These are phyloP conservation scores for Globisporangium irregulare DNA, from an alignment of 352 stramenopile genomes.

Conservation along the genomic window DNA sequence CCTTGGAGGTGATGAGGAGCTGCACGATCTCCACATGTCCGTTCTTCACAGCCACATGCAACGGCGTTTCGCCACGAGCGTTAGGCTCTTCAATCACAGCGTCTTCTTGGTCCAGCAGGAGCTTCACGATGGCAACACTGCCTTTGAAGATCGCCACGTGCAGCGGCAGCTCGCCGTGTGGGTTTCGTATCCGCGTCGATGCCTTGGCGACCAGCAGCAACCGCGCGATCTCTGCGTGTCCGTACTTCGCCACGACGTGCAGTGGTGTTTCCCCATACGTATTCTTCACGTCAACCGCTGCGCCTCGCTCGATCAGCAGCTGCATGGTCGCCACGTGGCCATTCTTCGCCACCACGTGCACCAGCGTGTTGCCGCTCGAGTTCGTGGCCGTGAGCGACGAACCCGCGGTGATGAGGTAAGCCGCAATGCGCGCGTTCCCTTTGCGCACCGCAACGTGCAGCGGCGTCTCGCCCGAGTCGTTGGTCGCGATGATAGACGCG, in stretches of 20 bases:
- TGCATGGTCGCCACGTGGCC: slow-evolving; percentile 79
- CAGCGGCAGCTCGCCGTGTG: slow-evolving; percentile 19
- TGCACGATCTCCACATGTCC: slow-evolving; percentile 35
- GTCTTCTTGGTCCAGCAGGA: slow-evolving; percentile 16
- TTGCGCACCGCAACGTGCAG: slow-evolving; percentile 16
- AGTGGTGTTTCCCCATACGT: slow-evolving; percentile 23
- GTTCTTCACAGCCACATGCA: slow-evolving; percentile 23
- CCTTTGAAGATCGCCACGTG: slow-evolving; percentile 22
- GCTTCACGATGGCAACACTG: slow-evolving; percentile 13
- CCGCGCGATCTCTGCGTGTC: slow-evolving; percentile 46
- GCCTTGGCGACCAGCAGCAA: slow-evolving; percentile 46
- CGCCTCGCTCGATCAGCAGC: slow-evolving; percentile 47
- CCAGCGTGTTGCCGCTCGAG: slow-evolving; percentile 74
- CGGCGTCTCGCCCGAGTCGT: slow-evolving; percentile 18
- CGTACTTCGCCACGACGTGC: slow-evolving; percentile 28
- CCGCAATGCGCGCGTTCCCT: slow-evolving; percentile 19
- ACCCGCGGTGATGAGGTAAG: slow-evolving; percentile 21
- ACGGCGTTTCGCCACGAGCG: slow-evolving; percentile 15
- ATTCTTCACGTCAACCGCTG: slow-evolving; percentile 19
- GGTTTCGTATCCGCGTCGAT: slow-evolving; percentile 13
- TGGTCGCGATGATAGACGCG: slow-evolving; percentile 11
- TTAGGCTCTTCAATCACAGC: slow-evolving; percentile 18
- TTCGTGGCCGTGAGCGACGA: slow-evolving; percentile 20
- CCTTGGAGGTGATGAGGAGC: slow-evolving; percentile 34
- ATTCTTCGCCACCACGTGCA: slow-evolving; percentile 88